Evolutionary conservation across 371 early-diverging fungal genomes (phyloP), one percentile per base, ranked within the genome.

Genomic region (Haplosporangium sp.): DNA sequence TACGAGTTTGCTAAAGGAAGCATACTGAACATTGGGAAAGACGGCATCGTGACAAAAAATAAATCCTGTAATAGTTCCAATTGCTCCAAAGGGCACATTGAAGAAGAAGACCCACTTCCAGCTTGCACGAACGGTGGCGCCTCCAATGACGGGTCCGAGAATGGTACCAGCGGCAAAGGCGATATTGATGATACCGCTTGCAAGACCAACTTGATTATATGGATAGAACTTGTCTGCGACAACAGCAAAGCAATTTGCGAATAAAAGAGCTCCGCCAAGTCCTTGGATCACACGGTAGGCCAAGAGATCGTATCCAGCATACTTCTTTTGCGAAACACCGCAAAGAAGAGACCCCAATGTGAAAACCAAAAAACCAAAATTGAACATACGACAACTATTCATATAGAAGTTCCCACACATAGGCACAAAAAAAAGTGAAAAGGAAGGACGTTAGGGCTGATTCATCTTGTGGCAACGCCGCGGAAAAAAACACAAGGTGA

Each of bases 81-180:
- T 9, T 7, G 66, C 77, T 15, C 77, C 77, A 60, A 77, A 77
- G 40, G 77, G 77, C 44, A 77, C 9, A 69, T 77, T 77, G 73
- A 77, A 77, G 66, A 77, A 77, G 66, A 77, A 77, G 47, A 77
- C 73, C 77, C 77, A 77, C 48, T 77, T 77, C 77, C 77, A 77
- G 55, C 73, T 72, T 35, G 73, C 77, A 34, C 69, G 72, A 35
- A 77, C 77, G 37, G 73, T 72, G 11, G 73, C 77, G 5, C 77
- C 77, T 38, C 77, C 77, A 55, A 77, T 69, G 66, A 77, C 77
- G 20, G 77, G 77, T 7, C 77, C 77, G 1, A 77, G 69, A 62
- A 77, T 77, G 48, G 73, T 77, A 27, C 77, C 77, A 4, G 77
- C 77, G 19, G 77, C 77, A 57, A 77, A 77, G 4, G 77, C 77